Percentiles rank a stretch among this genome's conserved stretches.
phyloP scores from a whole-genome alignment of 1,284 basidiomycete genomes.

The Marasmius sp. region DNA sequence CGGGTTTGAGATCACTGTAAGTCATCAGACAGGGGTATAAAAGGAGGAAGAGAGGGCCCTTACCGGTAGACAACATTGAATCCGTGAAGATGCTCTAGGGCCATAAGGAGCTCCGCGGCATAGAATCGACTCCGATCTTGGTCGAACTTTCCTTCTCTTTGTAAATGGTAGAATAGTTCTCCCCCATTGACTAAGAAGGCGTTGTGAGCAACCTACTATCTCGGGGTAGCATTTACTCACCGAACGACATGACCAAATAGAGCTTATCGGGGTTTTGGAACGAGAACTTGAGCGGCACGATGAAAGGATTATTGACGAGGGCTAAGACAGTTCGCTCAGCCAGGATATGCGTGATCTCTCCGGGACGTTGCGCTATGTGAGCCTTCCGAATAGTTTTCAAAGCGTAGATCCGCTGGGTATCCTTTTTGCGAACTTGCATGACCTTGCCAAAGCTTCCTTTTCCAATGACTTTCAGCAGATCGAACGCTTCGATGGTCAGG shows the following conservation, averaged over 20 bases:
- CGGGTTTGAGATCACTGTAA: constrained; percentile 88
- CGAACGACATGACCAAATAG: constrained; percentile 96
- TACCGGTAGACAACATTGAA: constrained; percentile 99
- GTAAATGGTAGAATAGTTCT: constrained; percentile 97
- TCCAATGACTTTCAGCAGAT: constrained; percentile 97
- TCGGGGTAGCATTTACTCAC: constrained; percentile 36
- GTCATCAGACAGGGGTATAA: not conserved
- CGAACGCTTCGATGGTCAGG: constrained; percentile 94
- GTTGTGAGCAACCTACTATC: constrained; percentile 1
- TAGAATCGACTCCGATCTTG: constrained; percentile 94
- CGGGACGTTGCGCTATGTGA: constrained; percentile 93
- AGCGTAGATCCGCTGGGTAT: constrained; percentile 97
- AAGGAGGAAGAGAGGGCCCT: constrained; percentile 14
- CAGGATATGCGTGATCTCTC: constrained; percentile 97
- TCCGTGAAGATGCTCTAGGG: constrained; percentile 93
- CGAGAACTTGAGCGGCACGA: constrained; percentile 98
- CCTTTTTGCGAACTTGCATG: constrained; percentile 98
- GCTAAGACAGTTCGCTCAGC: constrained; percentile 97
- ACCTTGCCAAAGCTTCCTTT: constrained; percentile 98
- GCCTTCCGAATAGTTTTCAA: constrained; percentile 99
- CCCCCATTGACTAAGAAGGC: constrained; percentile 83
- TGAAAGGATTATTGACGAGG: constrained; percentile 98
- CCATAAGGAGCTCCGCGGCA: constrained; percentile 92
- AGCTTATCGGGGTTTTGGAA: constrained; percentile 99
- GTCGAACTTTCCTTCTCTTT: constrained; percentile 96